These are phyloP conservation scores for Poa annua DNA, from an alignment of 176 grass and related monocot genomes.

Conservation along the genomic window DNA sequence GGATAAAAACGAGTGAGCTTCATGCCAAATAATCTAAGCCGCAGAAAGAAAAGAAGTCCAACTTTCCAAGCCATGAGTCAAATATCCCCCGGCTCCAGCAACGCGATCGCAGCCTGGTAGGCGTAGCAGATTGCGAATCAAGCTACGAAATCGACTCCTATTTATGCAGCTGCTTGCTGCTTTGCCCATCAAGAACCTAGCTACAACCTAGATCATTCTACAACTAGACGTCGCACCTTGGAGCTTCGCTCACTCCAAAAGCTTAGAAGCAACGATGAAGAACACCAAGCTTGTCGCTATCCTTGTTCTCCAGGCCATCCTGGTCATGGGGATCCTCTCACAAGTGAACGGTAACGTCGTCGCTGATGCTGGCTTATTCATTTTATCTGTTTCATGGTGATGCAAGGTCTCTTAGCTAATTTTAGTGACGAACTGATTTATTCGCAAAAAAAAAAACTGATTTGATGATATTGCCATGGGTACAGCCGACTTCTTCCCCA, in stretches of 20 bases:
- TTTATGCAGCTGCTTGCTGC: neutral
- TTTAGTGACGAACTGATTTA: neutral
- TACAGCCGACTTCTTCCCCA: slow-evolving; percentile 5
- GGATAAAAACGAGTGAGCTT: neutral
- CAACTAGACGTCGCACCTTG: neutral
- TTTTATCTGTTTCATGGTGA: neutral
- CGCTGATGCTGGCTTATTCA: neutral
- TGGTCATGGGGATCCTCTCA: slow-evolving; percentile 12
- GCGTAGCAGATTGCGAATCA: neutral
- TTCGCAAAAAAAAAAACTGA: no score
- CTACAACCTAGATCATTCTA: neutral
- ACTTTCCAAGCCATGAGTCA: neutral
- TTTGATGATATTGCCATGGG: neutral
- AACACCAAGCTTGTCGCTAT: slow-evolving; percentile 2
- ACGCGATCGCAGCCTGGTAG: neutral
- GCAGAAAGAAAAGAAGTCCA: neutral
- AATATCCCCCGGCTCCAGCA: neutral
- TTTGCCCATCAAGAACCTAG: neutral
- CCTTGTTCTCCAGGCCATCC: neutral
- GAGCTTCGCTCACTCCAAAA: neutral
- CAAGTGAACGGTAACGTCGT: slow-evolving; percentile 3
- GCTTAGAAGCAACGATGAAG: neutral
- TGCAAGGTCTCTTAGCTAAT: neutral
- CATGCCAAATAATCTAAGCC: neutral
- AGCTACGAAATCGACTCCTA: neutral